A percentile compares a stretch with the other conserved stretches of the same genome.
Conservation (phyloP, 495 filamentous ascomycete species). For the Penicillium macrosclerotiorum region DNA sequence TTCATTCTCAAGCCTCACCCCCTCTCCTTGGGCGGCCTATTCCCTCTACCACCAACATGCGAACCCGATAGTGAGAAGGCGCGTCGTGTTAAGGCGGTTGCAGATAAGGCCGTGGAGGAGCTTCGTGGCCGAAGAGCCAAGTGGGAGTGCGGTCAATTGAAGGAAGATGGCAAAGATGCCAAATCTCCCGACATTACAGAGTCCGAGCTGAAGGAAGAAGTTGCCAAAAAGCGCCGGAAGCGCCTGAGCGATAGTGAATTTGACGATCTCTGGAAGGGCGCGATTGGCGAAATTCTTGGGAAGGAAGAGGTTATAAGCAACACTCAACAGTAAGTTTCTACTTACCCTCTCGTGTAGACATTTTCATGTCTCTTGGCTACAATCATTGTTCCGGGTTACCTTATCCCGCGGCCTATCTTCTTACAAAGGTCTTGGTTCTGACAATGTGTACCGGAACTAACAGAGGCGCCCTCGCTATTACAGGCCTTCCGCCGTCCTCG, state of each 20-base stretch:
- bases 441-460: conserved; percentile 62
- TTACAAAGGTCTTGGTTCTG: conserved; percentile 44
- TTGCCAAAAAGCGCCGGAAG: conserved; percentile 69
- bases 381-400: conserved; percentile 16
- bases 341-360: conserved; percentile 35
- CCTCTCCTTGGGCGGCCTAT: conserved; percentile 71
- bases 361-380: conserved; percentile 8
- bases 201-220: conserved; percentile 69
- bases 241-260: conserved; percentile 84
- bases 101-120: conserved; percentile 83
- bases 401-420: conserved; percentile 18
- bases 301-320: conserved; percentile 78
- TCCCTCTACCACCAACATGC: conserved; percentile 89
- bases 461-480: conserved; percentile 65
- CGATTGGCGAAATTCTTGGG: conserved; percentile 77
- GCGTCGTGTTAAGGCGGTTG: conserved; percentile 79
- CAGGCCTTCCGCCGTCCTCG: conserved; percentile 60
- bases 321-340: conserved; percentile 74
- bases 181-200: conserved; percentile 68
- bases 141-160: conserved; percentile 81
- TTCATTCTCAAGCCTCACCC: conserved; percentile 86
- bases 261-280: conserved; percentile 84
- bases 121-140: conserved; percentile 82
- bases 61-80: conserved; percentile 93
- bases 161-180: conserved; percentile 59